Evolutionary conservation across 176 grass and related monocot genomes (phyloP), one percentile per base, ranked within the genome.

Genomic region (Avena atlantica): DNA sequence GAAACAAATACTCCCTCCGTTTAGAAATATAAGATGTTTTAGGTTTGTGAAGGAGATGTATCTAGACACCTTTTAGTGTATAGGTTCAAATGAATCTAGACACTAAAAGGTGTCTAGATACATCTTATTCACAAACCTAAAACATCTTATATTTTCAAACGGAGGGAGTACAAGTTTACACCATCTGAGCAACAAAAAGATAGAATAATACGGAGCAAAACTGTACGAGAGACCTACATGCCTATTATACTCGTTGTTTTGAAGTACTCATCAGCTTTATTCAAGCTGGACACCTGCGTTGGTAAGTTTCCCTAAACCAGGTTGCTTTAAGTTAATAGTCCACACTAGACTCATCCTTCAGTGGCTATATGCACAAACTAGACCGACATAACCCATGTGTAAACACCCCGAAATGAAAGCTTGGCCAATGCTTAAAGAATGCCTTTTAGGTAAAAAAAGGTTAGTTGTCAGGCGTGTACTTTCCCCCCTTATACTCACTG

Each of bases 381-480:
- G n/a, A n/a, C n/a, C n/a, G n/a, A n/a, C n/a, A n/a, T n/a, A n/a
- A n/a, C n/a, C n/a, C n/a, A n/a, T n/a, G n/a, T n/a, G n/a, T n/a
- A n/a, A n/a, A n/a, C n/a, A n/a, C n/a, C 19, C 4, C 23, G 14
- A 71, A 59, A 71, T 70, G 44, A 40, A 40, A 65, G 48, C 12
- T 67, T 58, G 17, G 23, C 48, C 31, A 21, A 79, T 65, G 21
- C 29, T 67, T 40, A 78, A 70, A 61, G 13, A 63, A 80, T 4
- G 12, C 6, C 48, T 23, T 61, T 50, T 25, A 12, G 14, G 80
- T 0, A 15, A 58, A 44, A 15, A 58, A 44, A 78, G 45, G 50
- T 78, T 78, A 78, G 42, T 19, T 82, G 34, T 19, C 71, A 70
- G 69, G 21, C 5, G 20, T 49, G 71, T 27, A 55, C 60, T 19